These are phyloP conservation scores for Pseudocercospora pini-densiflorae DNA, from an alignment of 2,329 filamentous ascomycete genomes.

Conservation along the genomic window DNA sequence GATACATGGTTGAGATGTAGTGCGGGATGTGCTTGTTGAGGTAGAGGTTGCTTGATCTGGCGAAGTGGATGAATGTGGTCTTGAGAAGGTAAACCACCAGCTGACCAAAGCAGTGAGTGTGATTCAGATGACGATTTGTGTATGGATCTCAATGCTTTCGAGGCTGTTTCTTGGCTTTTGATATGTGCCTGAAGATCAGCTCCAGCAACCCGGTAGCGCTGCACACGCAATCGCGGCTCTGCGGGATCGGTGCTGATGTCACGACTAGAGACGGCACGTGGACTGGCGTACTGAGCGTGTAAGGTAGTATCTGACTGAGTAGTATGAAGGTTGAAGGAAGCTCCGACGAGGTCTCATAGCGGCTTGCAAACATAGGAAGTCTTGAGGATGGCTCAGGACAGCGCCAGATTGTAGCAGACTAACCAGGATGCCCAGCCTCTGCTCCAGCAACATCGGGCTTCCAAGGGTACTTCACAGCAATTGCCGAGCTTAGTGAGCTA, in stretches of 20 bases:
- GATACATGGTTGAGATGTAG: constrained; percentile 12
- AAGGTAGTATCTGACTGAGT: not conserved
- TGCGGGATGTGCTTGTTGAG: not conserved
- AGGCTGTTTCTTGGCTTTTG: constrained; percentile 5
- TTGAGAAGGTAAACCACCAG: not conserved
- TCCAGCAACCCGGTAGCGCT: not conserved
- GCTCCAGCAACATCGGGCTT: no score
- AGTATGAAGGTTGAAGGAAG: not conserved
- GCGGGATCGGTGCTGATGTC: constrained; percentile 3
- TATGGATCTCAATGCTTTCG: not conserved
- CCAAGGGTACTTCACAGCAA: no score
- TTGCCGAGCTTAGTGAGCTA: not conserved
- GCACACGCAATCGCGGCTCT: constrained; percentile 3
- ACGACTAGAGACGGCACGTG: not conserved
- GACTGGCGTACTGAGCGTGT: constrained; percentile 4
- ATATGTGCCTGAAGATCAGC: constrained; percentile 11
- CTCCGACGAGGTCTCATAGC: not conserved
- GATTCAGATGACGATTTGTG: not conserved
- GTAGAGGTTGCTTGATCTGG: not conserved
- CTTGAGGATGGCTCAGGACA: not conserved
- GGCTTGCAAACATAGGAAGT: not conserved
- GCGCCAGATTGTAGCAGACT: not conserved
- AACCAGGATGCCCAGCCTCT: not conserved
- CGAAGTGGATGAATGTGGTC: not conserved
- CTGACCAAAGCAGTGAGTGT: no score